phyloP scores from a whole-genome alignment of 225 moss, liverwort and hornwort genomes.

The Pseudisothecium myosuroides region DNA sequence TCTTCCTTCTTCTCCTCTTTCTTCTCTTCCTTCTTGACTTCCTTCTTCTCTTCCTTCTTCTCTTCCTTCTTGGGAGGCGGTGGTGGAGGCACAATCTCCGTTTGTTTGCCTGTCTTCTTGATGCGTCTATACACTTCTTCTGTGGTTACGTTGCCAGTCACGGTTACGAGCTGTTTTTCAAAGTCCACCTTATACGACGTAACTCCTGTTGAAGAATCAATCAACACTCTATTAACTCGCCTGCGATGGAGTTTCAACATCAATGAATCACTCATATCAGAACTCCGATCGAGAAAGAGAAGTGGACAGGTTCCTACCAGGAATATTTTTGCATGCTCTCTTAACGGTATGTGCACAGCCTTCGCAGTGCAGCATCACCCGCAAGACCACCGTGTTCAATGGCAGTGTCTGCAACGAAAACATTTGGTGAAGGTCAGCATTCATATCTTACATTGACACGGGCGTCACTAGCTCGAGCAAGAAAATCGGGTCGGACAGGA shows the following conservation, averaged over 20 bases:
- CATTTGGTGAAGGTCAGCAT: background rate
- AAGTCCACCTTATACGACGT: slow-evolving; percentile 9
- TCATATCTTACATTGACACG: background rate
- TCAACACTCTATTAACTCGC: background rate
- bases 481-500: background rate
- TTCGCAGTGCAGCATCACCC: slow-evolving; percentile 49
- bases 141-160: slow-evolving; percentile 17
- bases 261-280: background rate
- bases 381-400: slow-evolving; percentile 33
- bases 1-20: slow-evolving; percentile 7
- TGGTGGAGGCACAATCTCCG: slow-evolving; percentile 17
- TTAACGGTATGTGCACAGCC: slow-evolving; percentile 33
- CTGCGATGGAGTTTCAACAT: background rate
- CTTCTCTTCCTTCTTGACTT: background rate
- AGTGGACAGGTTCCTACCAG: slow-evolving; percentile 1
- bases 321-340: slow-evolving; percentile 34
- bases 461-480: background rate
- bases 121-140: slow-evolving; percentile 36
- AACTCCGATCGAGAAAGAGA: background rate
- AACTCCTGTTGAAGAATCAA: slow-evolving; percentile 9
- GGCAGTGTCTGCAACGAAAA: slow-evolving; percentile 25
- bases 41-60: slow-evolving; percentile 1
- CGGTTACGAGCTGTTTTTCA: slow-evolving; percentile 15
- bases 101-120: slow-evolving; percentile 36
- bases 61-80: slow-evolving; percentile 11